Percentiles rank a stretch among this genome's conserved stretches.
Evolutionary conservation across 2,329 filamentous ascomycete genomes (phyloP).

Genomic region (Penicillium sp.): DNA sequence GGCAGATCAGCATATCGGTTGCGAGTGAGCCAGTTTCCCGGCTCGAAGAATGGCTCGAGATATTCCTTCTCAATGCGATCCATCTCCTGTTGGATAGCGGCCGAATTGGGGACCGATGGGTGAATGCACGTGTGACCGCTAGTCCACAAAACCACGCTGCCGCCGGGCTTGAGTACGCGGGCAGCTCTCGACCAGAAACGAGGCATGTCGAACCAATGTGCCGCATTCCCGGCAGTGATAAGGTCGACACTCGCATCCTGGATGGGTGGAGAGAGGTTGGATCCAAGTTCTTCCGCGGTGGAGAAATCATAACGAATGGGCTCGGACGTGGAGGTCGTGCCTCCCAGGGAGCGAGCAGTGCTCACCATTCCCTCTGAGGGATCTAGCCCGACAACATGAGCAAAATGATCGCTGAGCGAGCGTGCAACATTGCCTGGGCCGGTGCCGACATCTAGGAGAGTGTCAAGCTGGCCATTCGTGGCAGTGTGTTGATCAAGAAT

Average conservation of each 20-base stretch:
- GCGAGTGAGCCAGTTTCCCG: conserved; percentile 47
- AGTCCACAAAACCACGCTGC: conserved; percentile 58
- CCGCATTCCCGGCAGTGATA: conserved; percentile 54
- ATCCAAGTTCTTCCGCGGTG: conserved; percentile 49
- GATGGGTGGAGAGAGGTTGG: conserved; percentile 31
- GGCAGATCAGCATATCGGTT: conserved; percentile 46
- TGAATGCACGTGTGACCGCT: conserved; percentile 30
- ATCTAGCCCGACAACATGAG: conserved; percentile 53
- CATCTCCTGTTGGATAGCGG: conserved; percentile 46
- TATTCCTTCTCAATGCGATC: conserved; percentile 40
- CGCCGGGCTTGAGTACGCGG: conserved; percentile 53
- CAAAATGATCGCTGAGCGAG: conserved; percentile 50
- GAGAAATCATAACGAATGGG: conserved; percentile 48
- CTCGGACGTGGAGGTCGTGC: conserved; percentile 31
- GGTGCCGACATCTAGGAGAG: conserved; percentile 58
- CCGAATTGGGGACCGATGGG: conserved; percentile 42
- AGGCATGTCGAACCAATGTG: conserved; percentile 62
- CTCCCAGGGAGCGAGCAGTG: conserved; percentile 46
- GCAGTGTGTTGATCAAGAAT: conserved; percentile 52
- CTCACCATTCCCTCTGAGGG: conserved; percentile 57
- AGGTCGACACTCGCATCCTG: conserved; percentile 49
- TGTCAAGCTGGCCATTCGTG: conserved; percentile 48
- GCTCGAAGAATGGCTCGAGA: conserved; percentile 42
- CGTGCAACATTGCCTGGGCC: conserved; percentile 56
- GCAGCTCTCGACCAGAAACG: conserved; percentile 54